These are phyloP conservation scores for Pascua guehoae DNA, from an alignment of 1,284 basidiomycete species.

Conservation along the genomic window DNA sequence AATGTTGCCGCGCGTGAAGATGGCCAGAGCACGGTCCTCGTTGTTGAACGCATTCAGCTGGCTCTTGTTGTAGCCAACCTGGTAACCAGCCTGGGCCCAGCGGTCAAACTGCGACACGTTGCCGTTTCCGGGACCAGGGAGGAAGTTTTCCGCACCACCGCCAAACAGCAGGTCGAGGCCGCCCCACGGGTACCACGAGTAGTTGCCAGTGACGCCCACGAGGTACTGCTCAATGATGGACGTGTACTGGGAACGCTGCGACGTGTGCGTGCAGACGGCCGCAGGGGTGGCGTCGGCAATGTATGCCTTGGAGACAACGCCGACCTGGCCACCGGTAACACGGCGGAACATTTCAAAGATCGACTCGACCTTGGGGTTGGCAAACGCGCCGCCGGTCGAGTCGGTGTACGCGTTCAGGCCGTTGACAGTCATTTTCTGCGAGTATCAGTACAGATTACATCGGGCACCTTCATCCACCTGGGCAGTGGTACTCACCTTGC, in stretches of 20 bases:
- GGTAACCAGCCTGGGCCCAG: slow-evolving; percentile 46
- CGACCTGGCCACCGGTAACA: slow-evolving; percentile 45
- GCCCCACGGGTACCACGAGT: slow-evolving; percentile 47
- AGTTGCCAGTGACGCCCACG: slow-evolving; percentile 42
- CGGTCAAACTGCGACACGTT: slow-evolving; percentile 47
- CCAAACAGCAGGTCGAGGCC: slow-evolving; percentile 48
- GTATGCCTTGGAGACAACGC: slow-evolving; percentile 50
- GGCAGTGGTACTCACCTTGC: slow-evolving; percentile 22
- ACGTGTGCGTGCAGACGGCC: slow-evolving; percentile 44
- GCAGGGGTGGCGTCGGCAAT: slow-evolving; percentile 52
- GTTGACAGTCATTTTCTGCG: slow-evolving; percentile 50
- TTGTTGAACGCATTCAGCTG: slow-evolving; percentile 42
- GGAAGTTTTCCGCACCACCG: slow-evolving; percentile 48
- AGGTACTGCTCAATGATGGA: slow-evolving; percentile 49
- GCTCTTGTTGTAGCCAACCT: slow-evolving; percentile 46
- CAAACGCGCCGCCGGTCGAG: slow-evolving; percentile 36
- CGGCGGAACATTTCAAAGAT: slow-evolving; percentile 43
- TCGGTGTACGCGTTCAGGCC: slow-evolving; percentile 46
- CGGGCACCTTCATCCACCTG: too few relatives aligned
- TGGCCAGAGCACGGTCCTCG: slow-evolving; percentile 45
- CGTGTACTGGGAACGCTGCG: slow-evolving; percentile 40
- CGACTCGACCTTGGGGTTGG: slow-evolving; percentile 49
- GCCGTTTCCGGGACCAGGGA: slow-evolving; percentile 37
- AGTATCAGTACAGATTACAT: neutral
- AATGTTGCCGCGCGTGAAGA: slow-evolving; percentile 49